These are phyloP conservation scores for Fusarium fracticaudum DNA, from an alignment of 2,329 filamentous ascomycete genomes.

Conservation along the genomic window DNA sequence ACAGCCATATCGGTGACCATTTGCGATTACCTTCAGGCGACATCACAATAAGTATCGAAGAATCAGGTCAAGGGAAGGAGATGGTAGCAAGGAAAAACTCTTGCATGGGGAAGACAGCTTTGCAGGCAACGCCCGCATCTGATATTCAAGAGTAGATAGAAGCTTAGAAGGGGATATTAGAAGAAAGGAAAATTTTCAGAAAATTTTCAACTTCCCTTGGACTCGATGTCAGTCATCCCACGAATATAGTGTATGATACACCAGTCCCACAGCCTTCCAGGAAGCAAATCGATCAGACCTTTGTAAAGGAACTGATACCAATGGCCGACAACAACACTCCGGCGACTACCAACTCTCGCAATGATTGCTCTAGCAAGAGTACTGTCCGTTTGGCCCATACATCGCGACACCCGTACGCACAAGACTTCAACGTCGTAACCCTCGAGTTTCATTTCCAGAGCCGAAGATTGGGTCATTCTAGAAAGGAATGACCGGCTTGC, in stretches of 20 bases:
- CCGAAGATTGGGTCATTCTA: not conserved
- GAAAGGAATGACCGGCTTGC: not conserved
- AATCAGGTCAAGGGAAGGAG: not conserved
- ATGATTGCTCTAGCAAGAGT: not conserved
- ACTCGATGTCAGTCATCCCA: not conserved
- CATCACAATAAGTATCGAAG: not conserved
- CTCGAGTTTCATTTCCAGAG: not conserved
- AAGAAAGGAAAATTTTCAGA: not conserved
- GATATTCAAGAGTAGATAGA: not conserved
- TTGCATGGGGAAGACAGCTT: not conserved
- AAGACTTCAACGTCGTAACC: not conserved
- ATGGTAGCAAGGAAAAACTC: not conserved
- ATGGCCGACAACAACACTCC: not conserved
- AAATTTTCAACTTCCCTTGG: not conserved
- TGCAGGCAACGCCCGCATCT: not conserved
- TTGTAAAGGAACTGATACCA: not conserved
- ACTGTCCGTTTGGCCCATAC: not conserved
- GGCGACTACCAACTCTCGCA: not conserved
- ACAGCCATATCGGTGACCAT: not conserved
- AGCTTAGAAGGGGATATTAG: too few relatives aligned
- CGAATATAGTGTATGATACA: not conserved
- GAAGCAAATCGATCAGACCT: not conserved
- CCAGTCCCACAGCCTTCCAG: not conserved
- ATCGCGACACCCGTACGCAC: not conserved
- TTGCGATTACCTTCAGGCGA: not conserved